Conservation (phyloP, 2,329 filamentous ascomycete genomes). For the Claviceps capensis region DNA sequence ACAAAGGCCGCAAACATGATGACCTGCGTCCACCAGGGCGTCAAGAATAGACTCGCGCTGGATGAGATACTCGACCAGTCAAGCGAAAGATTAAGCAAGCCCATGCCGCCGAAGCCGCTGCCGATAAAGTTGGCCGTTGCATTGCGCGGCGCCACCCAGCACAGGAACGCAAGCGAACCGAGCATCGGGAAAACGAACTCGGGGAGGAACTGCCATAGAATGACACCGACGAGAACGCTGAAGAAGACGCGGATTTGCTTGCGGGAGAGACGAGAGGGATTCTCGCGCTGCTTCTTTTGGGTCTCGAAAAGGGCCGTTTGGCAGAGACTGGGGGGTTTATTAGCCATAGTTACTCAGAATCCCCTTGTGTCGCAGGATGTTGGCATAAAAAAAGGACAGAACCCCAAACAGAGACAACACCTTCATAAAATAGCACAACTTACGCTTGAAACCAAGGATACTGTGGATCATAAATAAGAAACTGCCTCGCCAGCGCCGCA, state of each 20-base stretch:
- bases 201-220: slow-evolving; percentile 47
- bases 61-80: slow-evolving; percentile 49
- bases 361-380: no score
- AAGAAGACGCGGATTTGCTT: slow-evolving; percentile 46
- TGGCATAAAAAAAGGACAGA: no score
- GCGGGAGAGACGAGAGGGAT: slow-evolving; percentile 31
- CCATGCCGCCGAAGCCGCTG: slow-evolving; percentile 47
- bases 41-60: slow-evolving; percentile 36
- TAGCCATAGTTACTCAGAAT: no score
- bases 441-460: slow-evolving; percentile 26
- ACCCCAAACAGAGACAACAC: background rate
- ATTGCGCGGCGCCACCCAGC: slow-evolving; percentile 48
- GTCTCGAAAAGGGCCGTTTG: slow-evolving; percentile 47
- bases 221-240: slow-evolving; percentile 34
- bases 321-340: slow-evolving; percentile 19
- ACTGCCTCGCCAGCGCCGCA: slow-evolving; percentile 41
- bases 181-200: slow-evolving; percentile 47
- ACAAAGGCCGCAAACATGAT: slow-evolving; percentile 41
- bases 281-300: slow-evolving; percentile 35
- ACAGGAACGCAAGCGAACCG: slow-evolving; percentile 45
- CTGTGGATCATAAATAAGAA: slow-evolving; percentile 43
- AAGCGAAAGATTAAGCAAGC: slow-evolving; percentile 43
- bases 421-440: background rate
- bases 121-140: slow-evolving; percentile 45
- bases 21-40: slow-evolving; percentile 46